These are phyloP conservation scores for Vitis hybrid DNA, from an alignment of 177 flowering plant species.

Conservation along the genomic window DNA sequence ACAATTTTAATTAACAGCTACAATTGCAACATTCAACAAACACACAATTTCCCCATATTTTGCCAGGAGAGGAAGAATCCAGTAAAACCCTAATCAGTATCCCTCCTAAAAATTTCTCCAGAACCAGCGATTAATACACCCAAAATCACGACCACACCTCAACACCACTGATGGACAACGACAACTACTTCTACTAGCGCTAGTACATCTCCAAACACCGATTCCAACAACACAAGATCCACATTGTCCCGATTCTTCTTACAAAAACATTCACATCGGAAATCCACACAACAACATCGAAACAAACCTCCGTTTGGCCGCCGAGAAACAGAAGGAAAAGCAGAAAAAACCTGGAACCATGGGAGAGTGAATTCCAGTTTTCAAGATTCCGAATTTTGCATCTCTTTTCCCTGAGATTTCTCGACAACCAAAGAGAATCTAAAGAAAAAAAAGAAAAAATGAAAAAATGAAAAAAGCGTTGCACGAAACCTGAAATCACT, in stretches of 20 bases:
- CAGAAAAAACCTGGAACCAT: background rate
- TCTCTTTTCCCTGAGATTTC: background rate
- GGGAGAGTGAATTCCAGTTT: no score
- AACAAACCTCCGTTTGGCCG: background rate
- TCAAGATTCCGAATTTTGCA: background rate
- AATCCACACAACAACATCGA: background rate
- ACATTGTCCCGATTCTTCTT: background rate
- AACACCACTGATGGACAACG: background rate
- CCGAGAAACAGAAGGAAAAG: background rate
- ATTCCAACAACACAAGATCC: background rate
- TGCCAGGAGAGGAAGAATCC: background rate
- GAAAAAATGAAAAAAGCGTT: background rate
- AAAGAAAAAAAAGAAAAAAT: background rate
- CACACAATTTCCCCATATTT: background rate
- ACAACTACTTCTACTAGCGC: background rate
- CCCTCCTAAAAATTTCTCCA: background rate
- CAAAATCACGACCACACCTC: background rate
- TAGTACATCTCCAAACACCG: no score
- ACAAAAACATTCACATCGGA: background rate
- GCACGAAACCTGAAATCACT: background rate
- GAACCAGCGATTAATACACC: background rate
- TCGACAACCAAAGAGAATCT: background rate
- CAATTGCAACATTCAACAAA: background rate
- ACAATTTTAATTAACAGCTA: background rate
- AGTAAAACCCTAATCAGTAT: slow-evolving; percentile 1